Evolutionary conservation across 1,284 basidiomycete species (phyloP), one percentile per base, ranked within the genome.

Genomic region (Fistulinella cinereoalba): DNA sequence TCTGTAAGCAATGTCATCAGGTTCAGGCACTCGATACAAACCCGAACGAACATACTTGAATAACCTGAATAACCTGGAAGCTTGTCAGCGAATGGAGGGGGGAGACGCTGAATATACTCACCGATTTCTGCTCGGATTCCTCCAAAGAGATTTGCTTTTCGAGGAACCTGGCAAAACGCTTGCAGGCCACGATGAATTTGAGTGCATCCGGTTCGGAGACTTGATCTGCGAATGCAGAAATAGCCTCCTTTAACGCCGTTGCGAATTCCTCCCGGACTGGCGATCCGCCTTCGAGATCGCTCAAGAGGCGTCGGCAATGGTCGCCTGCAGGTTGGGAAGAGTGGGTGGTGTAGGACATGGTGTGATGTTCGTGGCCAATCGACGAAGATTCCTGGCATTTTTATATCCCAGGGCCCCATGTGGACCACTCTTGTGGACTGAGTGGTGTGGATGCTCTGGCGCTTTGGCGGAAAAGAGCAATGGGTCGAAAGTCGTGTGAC

Each of bases 11-110:
- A 18, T 7, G 7, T 40, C 10, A 36, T 56, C 19, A 56, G 41
- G 22, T 12, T 37, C 10, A 2, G 9, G 16, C 24, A 11, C 22
- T 27, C 40, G 5, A 19, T 11, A 6, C 16, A 12, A 16, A 15
- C 3, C n/a, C n/a, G n/a, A n/a, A 33, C 6, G 11, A 18, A 29
- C 57, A 32, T 46, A 59, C 58, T 41, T 64, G 52, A 25, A 64
- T 46, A 10, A 32, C 37, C 6, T 58, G 43, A 13, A 63, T 18
- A 10, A 59, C 15, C 60, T 59, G 24, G 16, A 22, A 16, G 15
- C 13, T 15, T n/a, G 9, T 61, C 16, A 58, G 42, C 16, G 10
- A 43, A 22, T 18, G 42, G 44, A 38, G 2, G 2, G 2, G 21
- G 4, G 3, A 41, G 15, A 29, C 1, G 11, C 3, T 16, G 15